A percentile compares a stretch with the other conserved stretches of the same genome.
Evolutionary conservation across 108 stramenopile genomes (phyloP).

Genomic region (Mayamaea pseudoterrestris): DNA sequence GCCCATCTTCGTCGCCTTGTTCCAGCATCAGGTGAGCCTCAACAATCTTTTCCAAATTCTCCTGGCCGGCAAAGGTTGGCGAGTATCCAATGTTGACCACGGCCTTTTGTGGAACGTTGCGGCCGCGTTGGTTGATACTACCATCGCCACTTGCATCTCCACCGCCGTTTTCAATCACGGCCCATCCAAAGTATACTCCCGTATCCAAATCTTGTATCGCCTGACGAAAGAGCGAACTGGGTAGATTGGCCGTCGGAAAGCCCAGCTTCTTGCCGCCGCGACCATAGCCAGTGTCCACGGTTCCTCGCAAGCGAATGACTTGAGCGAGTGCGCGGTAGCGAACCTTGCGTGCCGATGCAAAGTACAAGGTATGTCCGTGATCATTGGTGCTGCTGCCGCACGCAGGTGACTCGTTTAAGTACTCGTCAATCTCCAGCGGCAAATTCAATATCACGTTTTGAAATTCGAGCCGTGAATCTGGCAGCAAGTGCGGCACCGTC

Average conservation of each 20-base stretch:
- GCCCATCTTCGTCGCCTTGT: conserved; percentile 11
- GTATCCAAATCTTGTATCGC: conserved; percentile 42
- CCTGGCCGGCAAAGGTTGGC: conserved; percentile 81
- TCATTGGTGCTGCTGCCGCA: not conserved
- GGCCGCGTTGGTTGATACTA: too few relatives aligned
- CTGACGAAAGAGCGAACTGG: conserved; percentile 60
- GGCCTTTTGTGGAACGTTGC: conserved; percentile 38
- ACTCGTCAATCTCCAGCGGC: not conserved
- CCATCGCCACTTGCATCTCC: conserved; percentile 3
- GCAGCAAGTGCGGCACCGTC: conserved; percentile 18
- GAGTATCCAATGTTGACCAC: conserved; percentile 87
- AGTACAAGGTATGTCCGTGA: not conserved
- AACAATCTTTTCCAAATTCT: conserved; percentile 80
- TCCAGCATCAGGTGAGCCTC: conserved; percentile 78
- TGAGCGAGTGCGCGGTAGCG: conserved; percentile 1
- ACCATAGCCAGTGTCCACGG: conserved; percentile 70
- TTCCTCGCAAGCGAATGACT: conserved; percentile 40
- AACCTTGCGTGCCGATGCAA: not conserved
- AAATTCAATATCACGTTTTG: not conserved
- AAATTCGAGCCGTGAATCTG: too few relatives aligned
- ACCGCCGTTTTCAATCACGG: conserved; percentile 31
- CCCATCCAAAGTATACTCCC: conserved; percentile 86
- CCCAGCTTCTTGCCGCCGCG: conserved; percentile 83
- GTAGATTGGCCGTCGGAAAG: conserved; percentile 85
- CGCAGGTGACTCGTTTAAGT: not conserved